phyloP scores from a whole-genome alignment of 2,329 filamentous ascomycete genomes.

The Claviceps quebecensis region DNA sequence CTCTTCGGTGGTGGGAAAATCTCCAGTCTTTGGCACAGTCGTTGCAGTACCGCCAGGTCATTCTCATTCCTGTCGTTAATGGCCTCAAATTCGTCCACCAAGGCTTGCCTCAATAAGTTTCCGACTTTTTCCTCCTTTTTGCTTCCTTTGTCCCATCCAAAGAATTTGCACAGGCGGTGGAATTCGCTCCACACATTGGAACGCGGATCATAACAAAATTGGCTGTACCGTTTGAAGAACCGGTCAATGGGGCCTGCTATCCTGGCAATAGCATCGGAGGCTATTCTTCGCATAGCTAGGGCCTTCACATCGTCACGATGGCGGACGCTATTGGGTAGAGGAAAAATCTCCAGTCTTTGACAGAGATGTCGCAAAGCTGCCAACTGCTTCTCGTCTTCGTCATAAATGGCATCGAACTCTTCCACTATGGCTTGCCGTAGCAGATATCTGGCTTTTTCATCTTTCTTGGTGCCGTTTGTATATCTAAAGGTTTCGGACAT shows the following conservation, averaged over 20 bases:
- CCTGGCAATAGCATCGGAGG: background rate
- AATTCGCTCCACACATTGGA: no score
- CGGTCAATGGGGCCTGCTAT: background rate
- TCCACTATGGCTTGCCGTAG: background rate
- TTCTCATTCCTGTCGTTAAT: background rate
- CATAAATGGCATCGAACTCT: background rate
- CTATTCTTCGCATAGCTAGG: background rate
- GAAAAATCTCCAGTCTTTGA: background rate
- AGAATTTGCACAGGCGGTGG: no score
- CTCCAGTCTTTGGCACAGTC: background rate
- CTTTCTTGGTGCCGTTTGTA: background rate
- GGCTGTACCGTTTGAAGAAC: background rate
- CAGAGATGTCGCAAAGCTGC: background rate
- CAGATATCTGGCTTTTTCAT: background rate
- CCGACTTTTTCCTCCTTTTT: background rate
- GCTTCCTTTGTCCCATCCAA: no score
- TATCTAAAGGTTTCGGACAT: background rate
- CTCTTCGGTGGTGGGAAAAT: background rate
- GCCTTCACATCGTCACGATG: background rate
- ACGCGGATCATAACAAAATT: no score
- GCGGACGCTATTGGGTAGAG: background rate
- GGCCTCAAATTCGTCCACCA: background rate
- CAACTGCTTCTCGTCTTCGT: background rate
- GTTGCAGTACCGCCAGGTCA: conserved; percentile 1
- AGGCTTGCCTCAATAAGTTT: background rate